A percentile compares a stretch with the other conserved stretches of the same genome.
Evolutionary conservation across 495 filamentous ascomycete species (phyloP).

Genomic region (Podospora comata): DNA sequence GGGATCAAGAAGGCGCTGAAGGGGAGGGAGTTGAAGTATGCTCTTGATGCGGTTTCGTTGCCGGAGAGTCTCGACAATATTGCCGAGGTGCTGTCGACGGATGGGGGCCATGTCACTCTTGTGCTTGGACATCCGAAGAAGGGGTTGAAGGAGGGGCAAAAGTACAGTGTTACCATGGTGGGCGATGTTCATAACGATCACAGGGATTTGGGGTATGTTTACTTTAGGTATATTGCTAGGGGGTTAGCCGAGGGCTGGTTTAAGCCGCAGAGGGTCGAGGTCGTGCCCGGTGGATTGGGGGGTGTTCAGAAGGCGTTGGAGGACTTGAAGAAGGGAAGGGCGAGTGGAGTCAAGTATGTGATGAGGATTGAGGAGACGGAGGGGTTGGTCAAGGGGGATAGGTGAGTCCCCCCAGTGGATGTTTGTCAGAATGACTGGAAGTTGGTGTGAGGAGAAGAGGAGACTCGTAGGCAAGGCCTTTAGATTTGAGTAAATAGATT

Average conservation of each 20-base stretch:
- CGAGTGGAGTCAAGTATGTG: conserved; percentile 66
- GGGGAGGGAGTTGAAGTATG: conserved; percentile 37
- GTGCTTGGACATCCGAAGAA: conserved; percentile 47
- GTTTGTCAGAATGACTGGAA: background rate
- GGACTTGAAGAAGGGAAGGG: conserved; percentile 60
- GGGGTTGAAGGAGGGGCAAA: conserved; percentile 35
- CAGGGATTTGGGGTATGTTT: conserved; percentile 58
- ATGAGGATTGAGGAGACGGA: conserved; percentile 64
- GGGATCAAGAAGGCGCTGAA: conserved; percentile 49
- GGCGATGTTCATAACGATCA: conserved; percentile 49
- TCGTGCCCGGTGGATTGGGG: conserved; percentile 57
- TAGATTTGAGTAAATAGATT: background rate
- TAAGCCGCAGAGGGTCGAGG: conserved; percentile 56
- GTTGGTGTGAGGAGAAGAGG: background rate
- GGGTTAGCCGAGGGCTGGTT: conserved; percentile 60
- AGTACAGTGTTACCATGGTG: conserved; percentile 42
- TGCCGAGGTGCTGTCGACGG: conserved; percentile 51
- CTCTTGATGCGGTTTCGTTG: conserved; percentile 60
- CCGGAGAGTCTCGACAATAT: conserved; percentile 49
- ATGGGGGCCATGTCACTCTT: conserved; percentile 49
- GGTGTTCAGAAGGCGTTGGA: conserved; percentile 56
- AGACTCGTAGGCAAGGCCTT: background rate
- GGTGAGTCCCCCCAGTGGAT: background rate
- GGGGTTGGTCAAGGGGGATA: conserved; percentile 16
- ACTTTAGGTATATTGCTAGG: conserved; percentile 50